Evolutionary conservation across 2,329 filamentous ascomycete species (phyloP).

Genomic region (Delphinella strobiligena): DNA sequence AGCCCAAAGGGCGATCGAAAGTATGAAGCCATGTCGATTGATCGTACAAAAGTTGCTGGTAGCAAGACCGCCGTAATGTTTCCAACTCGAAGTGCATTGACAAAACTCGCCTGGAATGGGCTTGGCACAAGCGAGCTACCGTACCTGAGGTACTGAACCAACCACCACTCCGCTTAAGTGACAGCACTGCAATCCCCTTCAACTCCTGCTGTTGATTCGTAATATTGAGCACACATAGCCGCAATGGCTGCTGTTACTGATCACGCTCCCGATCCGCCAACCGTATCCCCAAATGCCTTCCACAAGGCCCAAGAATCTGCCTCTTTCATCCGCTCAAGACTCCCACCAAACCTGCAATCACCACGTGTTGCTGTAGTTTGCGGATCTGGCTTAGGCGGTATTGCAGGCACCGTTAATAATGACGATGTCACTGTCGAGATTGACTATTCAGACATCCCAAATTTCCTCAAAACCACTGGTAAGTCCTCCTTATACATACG

Average conservation of each 20-base stretch:
- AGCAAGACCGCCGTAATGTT: too few relatives aligned
- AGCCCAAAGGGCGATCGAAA: constrained; percentile 30
- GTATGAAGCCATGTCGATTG: constrained; percentile 29
- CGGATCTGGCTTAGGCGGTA: constrained; percentile 50
- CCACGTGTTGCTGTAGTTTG: constrained; percentile 53
- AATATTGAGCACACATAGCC: neutral
- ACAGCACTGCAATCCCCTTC: too few relatives aligned
- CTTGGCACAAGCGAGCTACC: too few relatives aligned
- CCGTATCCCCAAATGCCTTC: constrained; percentile 22
- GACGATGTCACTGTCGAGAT: constrained; percentile 37
- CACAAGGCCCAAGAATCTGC: constrained; percentile 37
- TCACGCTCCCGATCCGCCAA: neutral
- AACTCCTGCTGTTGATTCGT: neutral
- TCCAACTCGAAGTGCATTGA: too few relatives aligned
- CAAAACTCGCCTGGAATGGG: too few relatives aligned
- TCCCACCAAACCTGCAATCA: constrained; percentile 34
- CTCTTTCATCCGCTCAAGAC: constrained; percentile 33
- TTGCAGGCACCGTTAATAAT: constrained; percentile 43
- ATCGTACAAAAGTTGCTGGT: too few relatives aligned
- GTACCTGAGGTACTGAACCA: too few relatives aligned
- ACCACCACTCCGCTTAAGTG: too few relatives aligned
- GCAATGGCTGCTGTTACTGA: constrained; percentile 9
- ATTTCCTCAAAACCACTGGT: constrained; percentile 52
- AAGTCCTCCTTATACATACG: constrained; percentile 13
- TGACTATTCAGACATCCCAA: constrained; percentile 47